These are phyloP conservation scores for Bipolaris gigantea DNA, from an alignment of 2,329 filamentous ascomycete species.

Conservation along the genomic window DNA sequence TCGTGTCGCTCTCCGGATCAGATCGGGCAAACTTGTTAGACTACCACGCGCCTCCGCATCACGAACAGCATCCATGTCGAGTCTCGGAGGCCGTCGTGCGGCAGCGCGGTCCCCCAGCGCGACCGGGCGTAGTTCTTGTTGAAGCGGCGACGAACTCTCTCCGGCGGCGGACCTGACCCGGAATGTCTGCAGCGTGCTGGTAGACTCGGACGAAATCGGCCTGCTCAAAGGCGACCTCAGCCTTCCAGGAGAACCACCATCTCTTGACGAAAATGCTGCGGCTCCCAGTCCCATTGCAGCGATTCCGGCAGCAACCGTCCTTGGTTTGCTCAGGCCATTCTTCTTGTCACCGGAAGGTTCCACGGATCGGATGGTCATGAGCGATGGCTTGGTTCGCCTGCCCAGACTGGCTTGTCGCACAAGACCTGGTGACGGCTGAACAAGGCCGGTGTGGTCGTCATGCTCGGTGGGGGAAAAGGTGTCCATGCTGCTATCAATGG, in stretches of 20 bases:
- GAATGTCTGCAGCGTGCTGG: slow-evolving; percentile 30
- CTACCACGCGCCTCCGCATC: slow-evolving; percentile 84
- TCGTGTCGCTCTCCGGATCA: slow-evolving; percentile 85
- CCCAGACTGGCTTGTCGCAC: slow-evolving; percentile 53
- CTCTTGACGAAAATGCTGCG: slow-evolving; percentile 30
- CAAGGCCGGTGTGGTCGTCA: slow-evolving; percentile 44
- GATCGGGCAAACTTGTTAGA: slow-evolving; percentile 85
- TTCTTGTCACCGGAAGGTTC: slow-evolving; percentile 40
- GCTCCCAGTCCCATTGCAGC: slow-evolving; percentile 30
- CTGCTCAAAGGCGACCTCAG: slow-evolving; percentile 32
- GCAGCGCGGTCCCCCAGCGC: slow-evolving; percentile 48
- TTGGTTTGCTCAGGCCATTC: slow-evolving; percentile 22
- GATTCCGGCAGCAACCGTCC: slow-evolving; percentile 14
- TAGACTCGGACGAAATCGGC: slow-evolving; percentile 41
- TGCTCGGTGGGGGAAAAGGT: slow-evolving; percentile 37
- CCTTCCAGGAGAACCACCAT: slow-evolving; percentile 27
- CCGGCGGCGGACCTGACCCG: slow-evolving; percentile 19
- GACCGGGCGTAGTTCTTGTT: slow-evolving; percentile 32
- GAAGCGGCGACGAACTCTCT: slow-evolving; percentile 25
- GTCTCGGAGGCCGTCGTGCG: slow-evolving; percentile 63
- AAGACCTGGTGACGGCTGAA: slow-evolving; percentile 36
- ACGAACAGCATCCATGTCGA: slow-evolving; percentile 81
- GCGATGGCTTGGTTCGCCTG: slow-evolving; percentile 50
- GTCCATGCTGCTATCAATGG: slow-evolving; percentile 37
- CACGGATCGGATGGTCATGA: slow-evolving; percentile 52